Evolutionary conservation across 2,329 filamentous ascomycete genomes (phyloP).

Genomic region (Diaporthe ilicicola): DNA sequence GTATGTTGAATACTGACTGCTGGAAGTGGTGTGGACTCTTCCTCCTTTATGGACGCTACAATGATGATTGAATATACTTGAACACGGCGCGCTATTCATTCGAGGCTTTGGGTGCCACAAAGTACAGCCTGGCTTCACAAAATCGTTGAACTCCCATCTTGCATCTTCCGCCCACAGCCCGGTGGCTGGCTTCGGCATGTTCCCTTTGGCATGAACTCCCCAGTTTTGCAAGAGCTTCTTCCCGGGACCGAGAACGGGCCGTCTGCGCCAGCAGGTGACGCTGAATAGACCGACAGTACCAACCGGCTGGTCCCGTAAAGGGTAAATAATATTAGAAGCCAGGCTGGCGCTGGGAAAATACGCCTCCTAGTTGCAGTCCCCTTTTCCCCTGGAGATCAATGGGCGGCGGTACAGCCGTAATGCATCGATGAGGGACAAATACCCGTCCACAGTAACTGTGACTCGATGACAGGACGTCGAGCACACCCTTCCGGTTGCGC

Average conservation of each 20-base stretch:
- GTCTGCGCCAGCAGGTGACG: not conserved
- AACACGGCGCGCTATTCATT: no score
- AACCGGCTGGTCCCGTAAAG: not conserved
- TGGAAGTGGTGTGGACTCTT: no score
- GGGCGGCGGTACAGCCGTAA: conserved; percentile 71
- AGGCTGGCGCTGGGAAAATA: not conserved
- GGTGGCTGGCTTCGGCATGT: not conserved
- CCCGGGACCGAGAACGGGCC: not conserved
- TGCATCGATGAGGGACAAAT: conserved; percentile 48
- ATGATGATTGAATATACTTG: no score
- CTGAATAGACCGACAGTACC: not conserved
- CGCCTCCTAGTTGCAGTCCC: not conserved
- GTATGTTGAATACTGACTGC: not conserved
- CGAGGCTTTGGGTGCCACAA: no score
- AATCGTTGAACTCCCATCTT: no score
- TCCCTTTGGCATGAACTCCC: not conserved
- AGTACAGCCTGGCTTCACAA: no score
- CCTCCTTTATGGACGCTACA: not conserved
- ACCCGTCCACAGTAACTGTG: not conserved
- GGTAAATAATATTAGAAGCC: not conserved
- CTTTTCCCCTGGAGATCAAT: conserved; percentile 67
- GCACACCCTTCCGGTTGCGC: not conserved
- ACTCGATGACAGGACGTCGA: not conserved
- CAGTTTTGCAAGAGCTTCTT: not conserved
- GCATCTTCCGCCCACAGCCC: no score